Evolutionary conservation across 495 filamentous ascomycete species (phyloP).

Genomic region (Melanomma pulvis-pyrius): DNA sequence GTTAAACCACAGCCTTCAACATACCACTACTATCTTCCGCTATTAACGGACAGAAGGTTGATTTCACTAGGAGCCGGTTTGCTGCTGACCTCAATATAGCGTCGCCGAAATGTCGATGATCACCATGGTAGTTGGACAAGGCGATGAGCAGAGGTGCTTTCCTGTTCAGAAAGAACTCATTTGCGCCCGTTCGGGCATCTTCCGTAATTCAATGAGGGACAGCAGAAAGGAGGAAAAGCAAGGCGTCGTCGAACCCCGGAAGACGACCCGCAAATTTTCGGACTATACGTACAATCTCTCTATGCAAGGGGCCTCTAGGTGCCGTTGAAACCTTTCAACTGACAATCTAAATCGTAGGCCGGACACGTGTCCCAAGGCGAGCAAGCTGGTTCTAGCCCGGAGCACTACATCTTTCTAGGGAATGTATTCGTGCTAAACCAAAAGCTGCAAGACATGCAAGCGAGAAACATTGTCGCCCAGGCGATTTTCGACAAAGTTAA

Average conservation of each 20-base stretch:
- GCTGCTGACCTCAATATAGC: too few relatives aligned
- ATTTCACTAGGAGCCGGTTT: too few relatives aligned
- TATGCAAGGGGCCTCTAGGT: background rate
- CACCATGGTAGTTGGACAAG: background rate
- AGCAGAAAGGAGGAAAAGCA: background rate
- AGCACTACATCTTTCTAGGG: background rate
- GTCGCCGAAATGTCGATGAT: too few relatives aligned
- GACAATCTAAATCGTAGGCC: background rate
- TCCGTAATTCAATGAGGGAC: background rate
- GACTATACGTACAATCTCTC: background rate
- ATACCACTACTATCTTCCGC: too few relatives aligned
- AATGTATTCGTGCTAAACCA: background rate
- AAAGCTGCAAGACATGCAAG: background rate
- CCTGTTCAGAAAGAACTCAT: background rate
- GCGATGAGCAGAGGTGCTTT: background rate
- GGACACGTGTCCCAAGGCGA: background rate
- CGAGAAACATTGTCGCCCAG: background rate
- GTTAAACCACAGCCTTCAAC: too few relatives aligned
- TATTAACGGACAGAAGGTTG: too few relatives aligned
- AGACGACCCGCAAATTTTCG: background rate
- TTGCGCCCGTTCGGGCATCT: background rate
- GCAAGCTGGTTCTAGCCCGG: background rate
- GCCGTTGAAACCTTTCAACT: background rate
- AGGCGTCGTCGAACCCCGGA: background rate
- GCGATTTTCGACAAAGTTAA: background rate